phyloP scores from a whole-genome alignment of 1,284 basidiomycete genomes.

The Bjerkandera adusta region DNA sequence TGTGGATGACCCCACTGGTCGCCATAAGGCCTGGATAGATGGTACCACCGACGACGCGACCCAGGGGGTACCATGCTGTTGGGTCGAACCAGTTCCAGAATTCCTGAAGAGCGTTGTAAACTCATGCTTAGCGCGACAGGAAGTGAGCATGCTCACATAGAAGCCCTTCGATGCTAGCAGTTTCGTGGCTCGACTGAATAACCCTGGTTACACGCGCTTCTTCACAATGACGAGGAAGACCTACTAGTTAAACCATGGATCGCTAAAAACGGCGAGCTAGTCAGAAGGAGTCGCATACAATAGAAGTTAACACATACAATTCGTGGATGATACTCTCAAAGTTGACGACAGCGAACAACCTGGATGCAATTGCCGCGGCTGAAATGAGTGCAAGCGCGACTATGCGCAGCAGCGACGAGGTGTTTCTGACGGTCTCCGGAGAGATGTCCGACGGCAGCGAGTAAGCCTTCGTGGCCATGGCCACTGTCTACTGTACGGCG shows the following conservation, averaged over 20 bases:
- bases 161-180: constrained; percentile 91
- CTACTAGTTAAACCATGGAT: constrained; percentile 98
- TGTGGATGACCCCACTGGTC: constrained; percentile 96
- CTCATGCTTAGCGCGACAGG: background rate
- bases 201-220: constrained; percentile 8
- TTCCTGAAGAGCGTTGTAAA: constrained; percentile 53
- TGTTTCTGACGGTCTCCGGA: constrained; percentile 75
- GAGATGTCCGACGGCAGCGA: constrained; percentile 67
- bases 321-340: constrained; percentile 99
- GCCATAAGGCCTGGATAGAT: constrained; percentile 99
- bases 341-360: constrained; percentile 96
- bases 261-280: constrained; percentile 50
- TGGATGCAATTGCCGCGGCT: constrained; percentile 91
- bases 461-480: constrained; percentile 56
- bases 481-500: constrained; percentile 9
- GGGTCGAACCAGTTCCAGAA: constrained; percentile 99
- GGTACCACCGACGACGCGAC: constrained; percentile 96
- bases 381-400: constrained; percentile 87
- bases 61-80: constrained; percentile 98
- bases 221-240: constrained; percentile 29
- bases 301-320: constrained; percentile 62
- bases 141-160: constrained; percentile 60
- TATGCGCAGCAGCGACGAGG: constrained; percentile 82
- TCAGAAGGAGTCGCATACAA: constrained; percentile 11
- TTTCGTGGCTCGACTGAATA: constrained; percentile 79